These are phyloP conservation scores for Zea luxurians DNA, from an alignment of 176 grass and related monocot species.

Conservation along the genomic window DNA sequence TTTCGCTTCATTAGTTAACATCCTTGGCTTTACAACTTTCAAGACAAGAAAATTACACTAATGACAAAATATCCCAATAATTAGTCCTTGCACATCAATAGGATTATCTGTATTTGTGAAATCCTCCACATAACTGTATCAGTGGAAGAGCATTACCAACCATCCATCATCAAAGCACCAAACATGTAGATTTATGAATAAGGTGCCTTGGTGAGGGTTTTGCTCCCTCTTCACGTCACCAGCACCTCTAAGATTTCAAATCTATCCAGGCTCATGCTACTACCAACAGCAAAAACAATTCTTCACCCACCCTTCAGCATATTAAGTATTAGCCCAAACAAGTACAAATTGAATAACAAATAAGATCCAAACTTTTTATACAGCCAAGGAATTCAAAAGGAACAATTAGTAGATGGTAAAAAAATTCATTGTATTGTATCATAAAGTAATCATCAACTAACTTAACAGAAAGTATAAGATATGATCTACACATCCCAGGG, in stretches of 20 bases:
- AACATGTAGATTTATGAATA: not conserved
- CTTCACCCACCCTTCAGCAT: not conserved
- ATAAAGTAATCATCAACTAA: not conserved
- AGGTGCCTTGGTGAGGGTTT: not conserved
- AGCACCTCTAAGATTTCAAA: slow-evolving; percentile 7
- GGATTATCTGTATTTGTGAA: not conserved
- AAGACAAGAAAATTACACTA: not conserved
- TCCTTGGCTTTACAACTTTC: not conserved
- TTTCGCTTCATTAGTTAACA: not conserved
- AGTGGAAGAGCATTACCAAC: slow-evolving; percentile 8
- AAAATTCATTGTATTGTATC: not conserved
- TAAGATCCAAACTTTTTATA: not conserved
- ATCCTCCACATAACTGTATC: slow-evolving; percentile 9
- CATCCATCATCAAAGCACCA: not conserved
- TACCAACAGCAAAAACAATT: not conserved
- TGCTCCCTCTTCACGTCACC: slow-evolving; percentile 9
- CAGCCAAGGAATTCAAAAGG: not conserved
- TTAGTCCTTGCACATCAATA: not conserved
- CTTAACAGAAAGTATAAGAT: not conserved
- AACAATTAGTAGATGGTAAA: not conserved
- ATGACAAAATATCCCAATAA: not conserved
- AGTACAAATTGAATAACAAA: slow-evolving; percentile 2
- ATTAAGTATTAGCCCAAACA: slow-evolving; percentile 4
- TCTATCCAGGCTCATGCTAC: slow-evolving; percentile 2
- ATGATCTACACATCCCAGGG: not conserved